Percentiles rank a stretch among this genome's conserved stretches.
These are phyloP conservation scores for Bipolaris oryzae DNA, from an alignment of 2,329 filamentous ascomycete genomes.

Conservation along the genomic window DNA sequence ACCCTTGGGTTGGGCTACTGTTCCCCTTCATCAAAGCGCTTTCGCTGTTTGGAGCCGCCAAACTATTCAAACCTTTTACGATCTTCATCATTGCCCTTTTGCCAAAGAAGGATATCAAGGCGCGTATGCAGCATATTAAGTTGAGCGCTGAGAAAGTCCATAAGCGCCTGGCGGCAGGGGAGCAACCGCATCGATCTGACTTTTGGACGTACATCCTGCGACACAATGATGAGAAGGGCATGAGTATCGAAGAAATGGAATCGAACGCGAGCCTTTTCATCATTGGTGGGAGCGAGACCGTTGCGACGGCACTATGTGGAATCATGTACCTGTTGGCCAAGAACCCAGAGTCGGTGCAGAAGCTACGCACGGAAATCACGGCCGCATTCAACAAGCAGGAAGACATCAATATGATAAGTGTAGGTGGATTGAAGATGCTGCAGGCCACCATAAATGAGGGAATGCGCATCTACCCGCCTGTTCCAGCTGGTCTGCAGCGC, in stretches of 20 bases:
- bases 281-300: slow-evolving; percentile 45
- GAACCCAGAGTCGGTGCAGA: slow-evolving; percentile 16
- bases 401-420: slow-evolving; percentile 14
- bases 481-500: slow-evolving; percentile 9
- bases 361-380: slow-evolving; percentile 15
- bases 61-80: not conserved
- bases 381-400: slow-evolving; percentile 8
- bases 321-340: slow-evolving; percentile 10
- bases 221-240: slow-evolving; percentile 20
- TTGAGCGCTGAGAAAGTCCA: not conserved
- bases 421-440: slow-evolving; percentile 20
- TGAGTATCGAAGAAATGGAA: slow-evolving; percentile 37
- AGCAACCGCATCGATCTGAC: slow-evolving; percentile 7
- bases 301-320: slow-evolving; percentile 14
- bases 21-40: slow-evolving; percentile 1
- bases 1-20: slow-evolving; percentile 38
- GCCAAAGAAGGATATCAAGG: slow-evolving; percentile 3
- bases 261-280: slow-evolving; percentile 40
- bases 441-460: slow-evolving; percentile 22
- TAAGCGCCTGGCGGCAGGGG: slow-evolving; percentile 2
- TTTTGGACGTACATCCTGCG: slow-evolving; percentile 19
- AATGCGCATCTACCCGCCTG: slow-evolving; percentile 25
- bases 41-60: not conserved
- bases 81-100: not conserved
- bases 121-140: not conserved